Evolutionary conservation across 108 stramenopile genomes (phyloP).

Genomic region (Pseudonitzschia multiseries): DNA sequence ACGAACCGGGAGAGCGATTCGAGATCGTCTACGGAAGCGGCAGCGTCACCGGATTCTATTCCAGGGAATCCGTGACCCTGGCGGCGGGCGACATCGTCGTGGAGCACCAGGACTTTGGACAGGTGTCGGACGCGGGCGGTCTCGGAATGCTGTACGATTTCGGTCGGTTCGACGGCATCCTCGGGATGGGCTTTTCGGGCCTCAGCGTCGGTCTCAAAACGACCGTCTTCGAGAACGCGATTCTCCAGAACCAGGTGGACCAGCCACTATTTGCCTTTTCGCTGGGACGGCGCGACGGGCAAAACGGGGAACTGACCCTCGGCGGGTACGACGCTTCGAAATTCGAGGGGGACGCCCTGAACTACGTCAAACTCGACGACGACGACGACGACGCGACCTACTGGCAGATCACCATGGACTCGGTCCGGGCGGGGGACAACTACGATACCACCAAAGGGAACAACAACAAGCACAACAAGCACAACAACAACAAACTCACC

Average conservation of each 20-base stretch:
- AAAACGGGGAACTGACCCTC: constrained; percentile 91
- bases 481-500: neutral
- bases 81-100: constrained; percentile 74
- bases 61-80: constrained; percentile 61
- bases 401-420: constrained; percentile 87
- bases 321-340: constrained; percentile 88
- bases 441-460: constrained; percentile 16
- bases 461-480: constrained; percentile 12
- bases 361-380: constrained; percentile 59
- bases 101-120: constrained; percentile 75
- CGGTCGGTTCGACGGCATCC: constrained; percentile 97
- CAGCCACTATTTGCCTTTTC: constrained; percentile 93
- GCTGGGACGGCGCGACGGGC: constrained; percentile 89
- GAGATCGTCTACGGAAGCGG: too few relatives aligned
- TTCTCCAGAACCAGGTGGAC: constrained; percentile 72
- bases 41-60: constrained; percentile 69
- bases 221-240: constrained; percentile 93
- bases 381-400: constrained; percentile 81
- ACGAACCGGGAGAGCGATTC: too few relatives aligned
- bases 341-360: constrained; percentile 74
- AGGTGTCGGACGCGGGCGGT: constrained; percentile 92
- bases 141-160: constrained; percentile 91
- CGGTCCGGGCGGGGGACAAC: constrained; percentile 56
- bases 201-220: constrained; percentile 82
- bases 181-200: constrained; percentile 93